phyloP scores from a whole-genome alignment of 2,329 filamentous ascomycete species.

The Fusarium nisikadoi region DNA sequence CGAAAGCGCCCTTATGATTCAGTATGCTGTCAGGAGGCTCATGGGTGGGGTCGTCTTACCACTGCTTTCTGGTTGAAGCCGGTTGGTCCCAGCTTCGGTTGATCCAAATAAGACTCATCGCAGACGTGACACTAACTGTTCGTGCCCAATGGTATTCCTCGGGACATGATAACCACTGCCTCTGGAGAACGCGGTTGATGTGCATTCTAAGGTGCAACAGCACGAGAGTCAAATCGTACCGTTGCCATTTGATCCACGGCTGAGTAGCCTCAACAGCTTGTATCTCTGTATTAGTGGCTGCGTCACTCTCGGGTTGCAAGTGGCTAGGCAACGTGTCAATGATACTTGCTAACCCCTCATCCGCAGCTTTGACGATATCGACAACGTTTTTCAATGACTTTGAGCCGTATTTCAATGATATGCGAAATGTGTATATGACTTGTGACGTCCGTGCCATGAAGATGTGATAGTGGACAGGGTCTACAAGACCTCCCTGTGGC shows the following conservation, averaged over 20 bases:
- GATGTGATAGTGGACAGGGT: background rate
- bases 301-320: background rate
- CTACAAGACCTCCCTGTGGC: background rate
- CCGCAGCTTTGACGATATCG: background rate
- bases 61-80: background rate
- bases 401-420: background rate
- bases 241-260: background rate
- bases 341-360: background rate
- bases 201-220: background rate
- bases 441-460: background rate
- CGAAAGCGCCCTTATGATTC: background rate
- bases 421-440: background rate
- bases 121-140: background rate
- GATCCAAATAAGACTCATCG: background rate
- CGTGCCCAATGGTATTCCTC: background rate
- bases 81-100: background rate
- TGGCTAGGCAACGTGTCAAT: background rate
- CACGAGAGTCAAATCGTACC: background rate
- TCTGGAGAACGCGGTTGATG: background rate
- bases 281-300: background rate
- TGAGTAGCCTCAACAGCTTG: background rate
- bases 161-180: background rate
- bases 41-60: background rate
- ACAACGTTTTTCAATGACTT: background rate
- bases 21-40: background rate